Percentiles rank a stretch among this genome's conserved stretches.
phyloP scores from a whole-genome alignment of 208 protist genomes.

The Lotmaria passim region DNA sequence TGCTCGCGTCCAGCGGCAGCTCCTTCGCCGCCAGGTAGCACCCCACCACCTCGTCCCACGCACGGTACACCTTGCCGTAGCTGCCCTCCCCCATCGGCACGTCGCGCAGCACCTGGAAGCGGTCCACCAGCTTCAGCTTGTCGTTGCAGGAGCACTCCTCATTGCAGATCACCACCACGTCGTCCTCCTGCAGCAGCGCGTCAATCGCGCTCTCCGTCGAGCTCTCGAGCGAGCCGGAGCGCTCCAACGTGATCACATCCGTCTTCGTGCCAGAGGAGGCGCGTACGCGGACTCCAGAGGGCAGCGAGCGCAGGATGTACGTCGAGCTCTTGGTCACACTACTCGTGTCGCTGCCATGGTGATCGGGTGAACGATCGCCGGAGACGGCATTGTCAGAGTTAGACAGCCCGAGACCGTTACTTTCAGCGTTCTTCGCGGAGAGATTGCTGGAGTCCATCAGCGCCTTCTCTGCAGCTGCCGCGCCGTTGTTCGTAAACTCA shows the following conservation, averaged over 20 bases:
- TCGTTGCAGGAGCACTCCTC: conserved; percentile 52
- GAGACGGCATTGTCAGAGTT: conserved; percentile 9
- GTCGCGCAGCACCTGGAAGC: conserved; percentile 55
- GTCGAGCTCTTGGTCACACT: not conserved
- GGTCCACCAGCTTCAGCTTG: conserved; percentile 46
- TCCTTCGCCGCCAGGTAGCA: conserved; percentile 78
- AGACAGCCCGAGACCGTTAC: not conserved
- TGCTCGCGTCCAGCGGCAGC: conserved; percentile 44
- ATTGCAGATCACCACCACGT: conserved; percentile 72
- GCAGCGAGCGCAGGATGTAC: conserved; percentile 24
- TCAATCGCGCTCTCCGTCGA: conserved; percentile 34
- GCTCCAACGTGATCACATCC: conserved; percentile 5
- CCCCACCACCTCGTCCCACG: conserved; percentile 63
- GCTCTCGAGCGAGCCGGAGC: not conserved
- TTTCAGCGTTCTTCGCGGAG: not conserved
- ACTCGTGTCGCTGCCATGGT: not conserved
- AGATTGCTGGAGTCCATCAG: conserved; percentile 8
- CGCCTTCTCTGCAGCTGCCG: conserved; percentile 25
- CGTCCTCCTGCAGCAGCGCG: conserved; percentile 50
- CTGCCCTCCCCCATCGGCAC: conserved; percentile 49
- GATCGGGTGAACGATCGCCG: not conserved
- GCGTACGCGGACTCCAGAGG: not conserved
- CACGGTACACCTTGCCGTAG: conserved; percentile 60
- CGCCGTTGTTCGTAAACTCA: conserved; percentile 31
- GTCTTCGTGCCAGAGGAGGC: not conserved